Conservation (phyloP, 164 flowering plant species). For the grape (Vitis vinifera) region DNA sequence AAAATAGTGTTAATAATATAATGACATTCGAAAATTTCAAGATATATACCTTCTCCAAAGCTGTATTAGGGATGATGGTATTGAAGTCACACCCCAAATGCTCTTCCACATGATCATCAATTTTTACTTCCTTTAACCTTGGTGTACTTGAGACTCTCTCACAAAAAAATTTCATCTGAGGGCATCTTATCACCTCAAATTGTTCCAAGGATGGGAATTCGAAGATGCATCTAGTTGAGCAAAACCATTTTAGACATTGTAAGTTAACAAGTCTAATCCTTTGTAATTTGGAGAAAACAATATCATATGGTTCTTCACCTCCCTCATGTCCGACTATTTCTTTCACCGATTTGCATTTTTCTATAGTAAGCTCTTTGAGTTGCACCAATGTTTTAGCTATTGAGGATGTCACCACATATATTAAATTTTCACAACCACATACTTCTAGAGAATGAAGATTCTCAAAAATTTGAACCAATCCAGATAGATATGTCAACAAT, state of each 20-base stretch:
- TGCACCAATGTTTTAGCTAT: conserved; percentile 1
- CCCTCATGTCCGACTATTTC: background rate
- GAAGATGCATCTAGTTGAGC: background rate
- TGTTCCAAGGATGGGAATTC: conserved; percentile 4
- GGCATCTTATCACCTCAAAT: background rate
- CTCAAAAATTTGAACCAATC: background rate
- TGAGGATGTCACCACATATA: conserved; percentile 2
- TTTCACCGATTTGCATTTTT: background rate
- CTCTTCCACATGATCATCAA: too few species aligned
- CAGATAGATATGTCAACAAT: too few species aligned
- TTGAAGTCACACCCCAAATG: too few species aligned
- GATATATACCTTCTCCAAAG: too few species aligned
- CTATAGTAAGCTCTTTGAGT: conserved; percentile 7
- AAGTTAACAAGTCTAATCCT: background rate
- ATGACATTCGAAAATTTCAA: too few species aligned
- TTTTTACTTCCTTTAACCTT: too few species aligned
- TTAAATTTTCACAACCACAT: background rate
- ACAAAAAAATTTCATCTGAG: background rate
- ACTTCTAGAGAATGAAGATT: conserved; percentile 6
- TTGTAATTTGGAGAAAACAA: background rate
- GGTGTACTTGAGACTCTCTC: too few species aligned
- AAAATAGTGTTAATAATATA: too few species aligned
- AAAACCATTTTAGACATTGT: background rate
- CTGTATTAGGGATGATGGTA: too few species aligned
- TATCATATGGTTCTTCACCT: background rate